Conservation (phyloP, 2,329 filamentous ascomycete species). For the Trichoderma simmonsii region DNA sequence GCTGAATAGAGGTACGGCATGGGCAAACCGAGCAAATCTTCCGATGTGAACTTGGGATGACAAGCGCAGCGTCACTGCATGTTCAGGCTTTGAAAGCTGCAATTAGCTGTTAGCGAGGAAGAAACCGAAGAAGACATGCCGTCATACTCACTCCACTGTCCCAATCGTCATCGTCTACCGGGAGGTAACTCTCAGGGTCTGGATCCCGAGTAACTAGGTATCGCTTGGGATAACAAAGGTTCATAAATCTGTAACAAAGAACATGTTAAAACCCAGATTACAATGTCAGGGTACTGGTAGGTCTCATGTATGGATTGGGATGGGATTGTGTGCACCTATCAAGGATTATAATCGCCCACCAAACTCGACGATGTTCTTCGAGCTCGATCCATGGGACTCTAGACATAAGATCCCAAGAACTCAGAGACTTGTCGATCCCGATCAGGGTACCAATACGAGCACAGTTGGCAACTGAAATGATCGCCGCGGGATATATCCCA, state of each 20-base stretch:
- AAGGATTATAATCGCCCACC: constrained; percentile 1
- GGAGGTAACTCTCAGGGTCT: constrained; percentile 15
- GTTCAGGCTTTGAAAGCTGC: not conserved
- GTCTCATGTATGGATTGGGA: not conserved
- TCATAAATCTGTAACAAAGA: constrained; percentile 9
- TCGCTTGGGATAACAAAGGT: constrained; percentile 6
- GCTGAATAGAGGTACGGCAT: not conserved
- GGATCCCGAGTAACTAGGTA: constrained; percentile 13
- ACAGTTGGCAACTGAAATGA: not conserved
- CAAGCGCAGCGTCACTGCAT: not conserved
- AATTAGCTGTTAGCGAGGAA: not conserved
- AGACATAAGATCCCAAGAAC: not conserved
- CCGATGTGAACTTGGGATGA: not conserved
- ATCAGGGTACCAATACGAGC: not conserved
- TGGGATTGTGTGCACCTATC: not conserved
- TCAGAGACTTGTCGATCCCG: not conserved
- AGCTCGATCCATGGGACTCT: not conserved
- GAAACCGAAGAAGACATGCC: not conserved
- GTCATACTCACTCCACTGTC: constrained; percentile 1
- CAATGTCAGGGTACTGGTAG: not conserved
- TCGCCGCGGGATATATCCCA: constrained; percentile 1
- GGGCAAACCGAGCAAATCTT: not conserved
- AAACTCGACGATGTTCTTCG: not conserved
- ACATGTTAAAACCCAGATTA: not conserved
- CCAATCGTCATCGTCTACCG: constrained; percentile 12